Evolutionary conservation across 148 eudicot genomes (phyloP), one percentile per base, ranked within the genome.

Genomic region (Vaccinium myrtillus): DNA sequence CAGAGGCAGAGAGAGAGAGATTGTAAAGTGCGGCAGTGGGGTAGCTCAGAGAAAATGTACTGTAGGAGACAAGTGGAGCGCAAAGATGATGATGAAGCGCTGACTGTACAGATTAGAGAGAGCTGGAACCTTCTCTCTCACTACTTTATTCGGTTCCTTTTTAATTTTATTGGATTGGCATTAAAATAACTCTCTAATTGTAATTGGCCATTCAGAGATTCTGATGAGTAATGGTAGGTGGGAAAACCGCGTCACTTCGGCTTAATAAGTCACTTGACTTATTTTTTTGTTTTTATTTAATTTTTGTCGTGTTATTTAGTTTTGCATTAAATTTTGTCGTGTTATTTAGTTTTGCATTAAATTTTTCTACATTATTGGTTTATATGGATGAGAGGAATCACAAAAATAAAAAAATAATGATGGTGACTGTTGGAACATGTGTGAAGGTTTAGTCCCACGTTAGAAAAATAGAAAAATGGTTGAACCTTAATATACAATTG

Each of bases 1-100:
- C 25, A 50, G n/a, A 77, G 43, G 51, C 59, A 50, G 59, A 77
- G 61, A 77, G 59, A 77, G 80, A 77, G 81, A 27, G 58, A 12
- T 36, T 36, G 25, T 8, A 0, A 19, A 6, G 30, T 21, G 48
- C 23, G 27, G 49, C 32, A 4, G 77, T 36, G 1, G 27, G 14
- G 55, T 48, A 18, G 23, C 4, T 39, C 27, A 19, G 53, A 5
- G 14, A 76, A 50, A 23, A 21, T 7, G 56, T 46, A 30, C 32
- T 30, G 1, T 30, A 21, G 27, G 55, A 49, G 79, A 76, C 55
- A 76, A 21, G 25, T 76, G 55, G 78, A 75, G 10, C 48, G 78
- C 53, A 46, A 75, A 21, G 48, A 12, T 32, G 36, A 1, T 32
- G 78, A 75, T 46, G 55, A 49, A 76, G 55, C 79, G 49, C 4